Evolutionary conservation across 192 early-diverging fungal genomes (phyloP).

Genomic region (Gamsiella multidivaricata): DNA sequence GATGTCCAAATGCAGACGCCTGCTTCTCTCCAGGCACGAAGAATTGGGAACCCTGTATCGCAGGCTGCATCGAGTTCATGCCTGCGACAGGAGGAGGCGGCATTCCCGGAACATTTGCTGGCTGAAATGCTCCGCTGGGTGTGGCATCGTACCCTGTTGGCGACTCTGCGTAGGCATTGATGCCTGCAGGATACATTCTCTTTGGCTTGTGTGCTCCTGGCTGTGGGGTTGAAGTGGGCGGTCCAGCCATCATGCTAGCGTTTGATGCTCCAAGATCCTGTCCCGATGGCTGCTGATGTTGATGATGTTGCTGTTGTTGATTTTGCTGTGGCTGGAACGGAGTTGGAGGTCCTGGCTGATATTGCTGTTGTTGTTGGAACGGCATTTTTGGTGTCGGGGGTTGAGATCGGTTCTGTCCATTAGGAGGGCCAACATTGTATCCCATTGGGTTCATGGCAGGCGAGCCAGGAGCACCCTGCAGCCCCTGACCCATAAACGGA

Average conservation of each 20-base stretch:
- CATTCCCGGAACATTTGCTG: constrained; percentile 29
- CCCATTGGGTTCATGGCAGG: constrained; percentile 44
- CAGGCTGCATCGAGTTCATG: constrained; percentile 19
- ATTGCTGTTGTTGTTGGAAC: constrained; percentile 12
- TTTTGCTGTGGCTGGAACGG: constrained; percentile 3
- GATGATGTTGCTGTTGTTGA: constrained; percentile 17
- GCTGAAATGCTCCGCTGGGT: constrained; percentile 45
- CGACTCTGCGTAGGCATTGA: constrained; percentile 55
- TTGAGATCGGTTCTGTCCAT: constrained; percentile 40
- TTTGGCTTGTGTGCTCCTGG: constrained; percentile 55
- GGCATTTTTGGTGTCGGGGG: constrained; percentile 37
- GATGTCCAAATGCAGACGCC: constrained; percentile 28
- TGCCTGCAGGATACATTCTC: constrained; percentile 65
- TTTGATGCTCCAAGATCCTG: constrained; percentile 23
- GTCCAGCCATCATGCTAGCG: constrained; percentile 18
- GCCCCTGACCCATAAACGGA: constrained; percentile 19
- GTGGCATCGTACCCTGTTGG: constrained; percentile 25
- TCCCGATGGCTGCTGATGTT: constrained; percentile 7
- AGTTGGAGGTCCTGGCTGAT: not conserved
- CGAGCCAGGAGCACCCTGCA: constrained; percentile 33
- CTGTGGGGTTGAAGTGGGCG: constrained; percentile 31
- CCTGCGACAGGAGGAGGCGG: not conserved
- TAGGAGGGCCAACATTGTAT: constrained; percentile 42
- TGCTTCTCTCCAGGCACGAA: constrained; percentile 47
- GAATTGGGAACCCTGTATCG: constrained; percentile 31